phyloP scores from a whole-genome alignment of 768 basidiomycete species.

The Ramaria sp. region DNA sequence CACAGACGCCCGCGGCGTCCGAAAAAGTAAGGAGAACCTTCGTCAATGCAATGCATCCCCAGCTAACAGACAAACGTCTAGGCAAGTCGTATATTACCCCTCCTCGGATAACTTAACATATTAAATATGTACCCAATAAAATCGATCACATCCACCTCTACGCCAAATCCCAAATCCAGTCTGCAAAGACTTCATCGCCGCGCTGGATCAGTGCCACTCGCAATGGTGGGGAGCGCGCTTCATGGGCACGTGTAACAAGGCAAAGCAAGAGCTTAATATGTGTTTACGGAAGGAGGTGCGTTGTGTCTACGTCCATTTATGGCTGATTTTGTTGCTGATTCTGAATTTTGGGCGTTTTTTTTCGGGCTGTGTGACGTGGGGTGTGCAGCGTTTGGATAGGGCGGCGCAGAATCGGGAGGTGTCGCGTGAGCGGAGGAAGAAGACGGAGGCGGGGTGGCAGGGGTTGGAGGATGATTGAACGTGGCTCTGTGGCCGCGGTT shows the following conservation, averaged over 20 bases:
- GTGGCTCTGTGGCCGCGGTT: no score
- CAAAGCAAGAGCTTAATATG: conserved; percentile 56
- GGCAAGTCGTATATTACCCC: conserved; percentile 17
- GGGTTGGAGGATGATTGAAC: neutral
- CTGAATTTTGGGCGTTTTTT: no score
- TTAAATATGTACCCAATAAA: no score
- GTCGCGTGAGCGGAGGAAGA: conserved; percentile 2
- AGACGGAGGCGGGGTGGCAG: conserved; percentile 3
- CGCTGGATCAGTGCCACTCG: conserved; percentile 60
- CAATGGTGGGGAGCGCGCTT: conserved; percentile 48
- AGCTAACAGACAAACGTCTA: conserved; percentile 55
- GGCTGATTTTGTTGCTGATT: neutral
- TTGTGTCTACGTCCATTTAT: neutral
- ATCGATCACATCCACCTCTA: conserved; percentile 5
- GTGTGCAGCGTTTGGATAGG: neutral
- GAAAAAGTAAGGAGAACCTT: neutral
- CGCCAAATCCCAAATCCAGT: conserved; percentile 33
- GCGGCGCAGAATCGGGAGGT: conserved; percentile 4
- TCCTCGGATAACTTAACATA: no score
- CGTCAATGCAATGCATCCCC: conserved; percentile 61
- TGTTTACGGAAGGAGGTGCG: conserved; percentile 66
- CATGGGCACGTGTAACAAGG: conserved; percentile 58
- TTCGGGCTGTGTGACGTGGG: no score
- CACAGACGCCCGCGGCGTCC: neutral
- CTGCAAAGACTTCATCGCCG: conserved; percentile 70